Evolutionary conservation across 805 yeast species (phyloP).

Genomic region (Sugiyamaella qingdaonensis): DNA sequence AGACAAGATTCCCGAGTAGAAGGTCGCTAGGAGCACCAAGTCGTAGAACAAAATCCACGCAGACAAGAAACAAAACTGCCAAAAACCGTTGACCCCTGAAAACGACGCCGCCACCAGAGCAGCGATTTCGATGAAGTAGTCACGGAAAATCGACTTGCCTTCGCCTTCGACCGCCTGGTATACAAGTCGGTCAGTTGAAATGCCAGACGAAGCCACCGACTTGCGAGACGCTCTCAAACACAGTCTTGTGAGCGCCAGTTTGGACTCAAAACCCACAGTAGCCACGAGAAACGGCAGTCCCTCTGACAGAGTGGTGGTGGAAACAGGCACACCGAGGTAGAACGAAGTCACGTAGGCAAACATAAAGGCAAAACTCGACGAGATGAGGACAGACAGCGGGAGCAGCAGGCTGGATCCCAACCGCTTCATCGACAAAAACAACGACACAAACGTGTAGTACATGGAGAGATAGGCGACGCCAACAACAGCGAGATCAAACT

Average conservation of each 20-base stretch:
- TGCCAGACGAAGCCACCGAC: constrained; percentile 20
- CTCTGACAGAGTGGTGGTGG: constrained; percentile 74
- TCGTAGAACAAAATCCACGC: constrained; percentile 69
- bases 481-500: constrained; percentile 77
- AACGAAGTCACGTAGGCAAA: constrained; percentile 66
- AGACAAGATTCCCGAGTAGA: constrained; percentile 77
- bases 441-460: constrained; percentile 73
- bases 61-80: constrained; percentile 74
- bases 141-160: constrained; percentile 59
- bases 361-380: constrained; percentile 78
- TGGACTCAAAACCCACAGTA: constrained; percentile 86
- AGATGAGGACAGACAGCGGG: constrained; percentile 69
- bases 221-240: constrained; percentile 24
- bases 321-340: constrained; percentile 54
- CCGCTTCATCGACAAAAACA: constrained; percentile 70
- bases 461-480: constrained; percentile 79
- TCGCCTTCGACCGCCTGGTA: constrained; percentile 34
- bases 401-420: constrained; percentile 87
- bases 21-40: constrained; percentile 67
- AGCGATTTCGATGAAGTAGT: constrained; percentile 65
- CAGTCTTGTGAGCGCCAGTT: constrained; percentile 58
- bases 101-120: constrained; percentile 56
- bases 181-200: constrained; percentile 37
- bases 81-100: constrained; percentile 65
- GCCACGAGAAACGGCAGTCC: constrained; percentile 93